Evolutionary conservation across 2,329 filamentous ascomycete genomes (phyloP).

Genomic region (Aspergillus phoenicis): DNA sequence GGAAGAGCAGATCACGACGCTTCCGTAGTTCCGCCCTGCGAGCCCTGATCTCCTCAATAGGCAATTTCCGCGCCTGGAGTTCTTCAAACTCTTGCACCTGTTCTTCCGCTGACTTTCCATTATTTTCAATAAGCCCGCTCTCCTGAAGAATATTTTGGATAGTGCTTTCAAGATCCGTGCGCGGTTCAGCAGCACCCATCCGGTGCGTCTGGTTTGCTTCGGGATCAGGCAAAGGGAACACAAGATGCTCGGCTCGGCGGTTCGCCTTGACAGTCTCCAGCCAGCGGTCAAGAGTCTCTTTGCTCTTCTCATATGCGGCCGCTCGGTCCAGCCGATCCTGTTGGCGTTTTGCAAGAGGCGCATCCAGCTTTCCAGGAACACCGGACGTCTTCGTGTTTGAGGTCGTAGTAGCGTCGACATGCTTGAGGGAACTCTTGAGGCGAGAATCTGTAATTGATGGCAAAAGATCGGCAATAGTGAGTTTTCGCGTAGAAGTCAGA

Average conservation of each 20-base stretch:
- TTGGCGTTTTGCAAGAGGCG: slow-evolving; percentile 80
- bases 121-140: slow-evolving; percentile 69
- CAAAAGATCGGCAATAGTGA: slow-evolving; percentile 75
- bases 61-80: slow-evolving; percentile 70
- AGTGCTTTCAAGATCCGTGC: slow-evolving; percentile 79
- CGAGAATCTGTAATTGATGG: slow-evolving; percentile 71
- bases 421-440: slow-evolving; percentile 77
- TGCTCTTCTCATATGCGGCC: slow-evolving; percentile 86
- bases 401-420: slow-evolving; percentile 53
- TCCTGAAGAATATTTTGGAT: slow-evolving; percentile 89
- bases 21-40: slow-evolving; percentile 74
- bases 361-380: slow-evolving; percentile 70
- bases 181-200: slow-evolving; percentile 61
- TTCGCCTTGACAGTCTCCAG: slow-evolving; percentile 94
- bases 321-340: slow-evolving; percentile 81
- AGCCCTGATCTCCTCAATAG: slow-evolving; percentile 71
- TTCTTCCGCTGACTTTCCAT: slow-evolving; percentile 63
- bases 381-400: slow-evolving; percentile 54
- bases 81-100: slow-evolving; percentile 70
- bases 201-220: slow-evolving; percentile 61
- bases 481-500: slow-evolving; percentile 63
- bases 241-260: slow-evolving; percentile 83
- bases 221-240: slow-evolving; percentile 80
- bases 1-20: slow-evolving; percentile 80
- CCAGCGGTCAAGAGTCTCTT: slow-evolving; percentile 88